Base-by-base conservation (phyloP, 2,329 filamentous ascomycete species). In the Pezicula carpinea region DNA sequence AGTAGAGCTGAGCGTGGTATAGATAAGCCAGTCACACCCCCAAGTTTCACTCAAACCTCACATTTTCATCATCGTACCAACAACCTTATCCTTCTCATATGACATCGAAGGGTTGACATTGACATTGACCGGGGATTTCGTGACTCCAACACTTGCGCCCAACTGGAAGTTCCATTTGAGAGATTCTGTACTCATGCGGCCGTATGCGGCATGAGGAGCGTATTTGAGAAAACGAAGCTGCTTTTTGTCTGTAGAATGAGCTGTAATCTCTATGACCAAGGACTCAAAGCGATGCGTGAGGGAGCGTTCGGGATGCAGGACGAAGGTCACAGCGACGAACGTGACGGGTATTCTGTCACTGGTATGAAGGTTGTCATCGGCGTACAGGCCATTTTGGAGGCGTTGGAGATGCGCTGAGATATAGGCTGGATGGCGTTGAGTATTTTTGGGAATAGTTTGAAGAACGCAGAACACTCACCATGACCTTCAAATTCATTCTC, bases 381-480 rank as follows among this genome's bases (percentile, higher is more conserved):
- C 64, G 58, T 73, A 75, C 48, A 63, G 69, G 5, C 73, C 73
- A 52, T 73, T 69, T 50, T 76, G 73, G 6, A 76, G 63, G 2
- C 73, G 70, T 47, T 73, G 70, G 8, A 74, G 69, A 49, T 76
- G 70, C 0, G 71, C 72, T 0, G 72, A 74, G 43, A 75, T 67
- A 53, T 70, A 75, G 6, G 71, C 69, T 32, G 10, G 8, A 29
- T 29, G 10, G 26, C 3, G 10, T 10, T 29, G 26, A 29, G 26
- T 13, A 13, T 8, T 29, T 29, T 8, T 10, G 13, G 26, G 26
- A 29, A 29, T 6, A 10, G 26, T 6, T 4, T 29, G 3, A 29
- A 3, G 2, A 3, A 29, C 6, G 26, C 6, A 29, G 13, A 29
- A 10, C 26, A 29, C 26, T 29, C 13, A 29, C 26, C 10, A 29